These are phyloP conservation scores for Lachnellula subtilissima DNA, from an alignment of 2,329 filamentous ascomycete species.

Conservation along the genomic window DNA sequence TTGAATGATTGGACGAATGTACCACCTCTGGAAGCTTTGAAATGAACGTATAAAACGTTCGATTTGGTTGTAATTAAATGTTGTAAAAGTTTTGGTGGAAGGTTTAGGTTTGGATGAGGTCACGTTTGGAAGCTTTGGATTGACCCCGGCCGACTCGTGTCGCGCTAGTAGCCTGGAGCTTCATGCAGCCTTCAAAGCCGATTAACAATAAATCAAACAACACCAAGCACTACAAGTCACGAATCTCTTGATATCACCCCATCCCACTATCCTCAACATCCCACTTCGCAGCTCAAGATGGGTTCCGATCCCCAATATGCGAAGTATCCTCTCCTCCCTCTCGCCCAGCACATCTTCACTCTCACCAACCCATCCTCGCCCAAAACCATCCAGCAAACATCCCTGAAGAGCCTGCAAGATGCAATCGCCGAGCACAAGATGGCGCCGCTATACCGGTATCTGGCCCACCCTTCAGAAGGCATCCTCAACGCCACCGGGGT, in stretches of 20 bases:
- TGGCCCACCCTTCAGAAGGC: slow-evolving; percentile 70
- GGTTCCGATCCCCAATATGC: slow-evolving; percentile 79
- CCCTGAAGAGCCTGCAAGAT: slow-evolving; percentile 72
- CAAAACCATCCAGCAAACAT: slow-evolving; percentile 60
- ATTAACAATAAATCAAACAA: slow-evolving; percentile 4
- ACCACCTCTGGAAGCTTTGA: not conserved
- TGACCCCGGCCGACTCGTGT: not conserved
- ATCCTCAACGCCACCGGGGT: slow-evolving; percentile 50
- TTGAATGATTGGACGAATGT: slow-evolving; percentile 2
- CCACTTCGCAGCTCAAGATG: slow-evolving; percentile 42
- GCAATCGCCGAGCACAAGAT: slow-evolving; percentile 80
- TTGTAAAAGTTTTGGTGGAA: no score
- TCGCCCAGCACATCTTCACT: slow-evolving; percentile 82
- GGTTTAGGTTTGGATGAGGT: not conserved
- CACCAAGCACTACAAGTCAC: not conserved
- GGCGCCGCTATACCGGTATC: slow-evolving; percentile 80
- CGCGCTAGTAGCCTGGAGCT: slow-evolving; percentile 25
- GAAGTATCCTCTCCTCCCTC: slow-evolving; percentile 75
- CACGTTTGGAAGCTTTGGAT: not conserved
- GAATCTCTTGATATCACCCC: no score
- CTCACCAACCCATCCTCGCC: slow-evolving; percentile 75
- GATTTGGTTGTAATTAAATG: not conserved
- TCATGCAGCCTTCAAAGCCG: slow-evolving; percentile 17
- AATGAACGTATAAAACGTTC: not conserved
- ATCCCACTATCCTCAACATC: not conserved